Evolutionary conservation across 169 alveolate species (phyloP), one percentile per base, ranked within the genome.

Genomic region (Cryptosporidium viatorum): DNA sequence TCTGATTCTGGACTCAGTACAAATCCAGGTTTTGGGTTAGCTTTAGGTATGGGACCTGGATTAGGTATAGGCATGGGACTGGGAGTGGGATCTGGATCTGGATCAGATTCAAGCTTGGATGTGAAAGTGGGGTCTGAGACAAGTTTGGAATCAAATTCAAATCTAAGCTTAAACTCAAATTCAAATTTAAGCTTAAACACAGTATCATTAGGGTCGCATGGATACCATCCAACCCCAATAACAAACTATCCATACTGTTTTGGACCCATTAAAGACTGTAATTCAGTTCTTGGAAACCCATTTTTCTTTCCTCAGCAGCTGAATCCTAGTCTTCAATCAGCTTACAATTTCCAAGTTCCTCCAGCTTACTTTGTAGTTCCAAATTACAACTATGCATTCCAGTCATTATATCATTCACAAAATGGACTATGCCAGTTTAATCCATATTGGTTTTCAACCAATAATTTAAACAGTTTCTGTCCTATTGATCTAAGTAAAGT

Each of bases 311-410:
- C 43, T n/a, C 71, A 65, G 10, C 70, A 62, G 18, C 51, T 65
- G 10, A 33, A 31, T 37, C 29, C 71, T 7, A n/a, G 2, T 2
- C 21, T 65, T 35, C 71, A 65, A 16, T 14, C 71, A 33, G 71
- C 71, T 35, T 31, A 6, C 26, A 37, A 37, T n/a, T 14, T 37
- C 23, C 70, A 52, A 23, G n/a, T 10, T 33, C 62, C 70, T 35
- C 70, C 50, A 16, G 43, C 71, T 9, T 73, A 73, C 55, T 73
- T 29, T 39, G 12, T 52, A 35, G 35, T 73, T 51, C 86, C 71
- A 35, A 73, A 59, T 73, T 73, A 73, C 31, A 73, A 4, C 35
- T 55, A 55, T 41, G 52, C 48, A 18, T 14, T 73, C 33, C 68
- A 29, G 12, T 59, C 70, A 2, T 35, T 65, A 18, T n/a, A 1